Evolutionary conservation across 192 early-diverging fungal genomes (phyloP).

Genomic region (Obelidium mucronatum): DNA sequence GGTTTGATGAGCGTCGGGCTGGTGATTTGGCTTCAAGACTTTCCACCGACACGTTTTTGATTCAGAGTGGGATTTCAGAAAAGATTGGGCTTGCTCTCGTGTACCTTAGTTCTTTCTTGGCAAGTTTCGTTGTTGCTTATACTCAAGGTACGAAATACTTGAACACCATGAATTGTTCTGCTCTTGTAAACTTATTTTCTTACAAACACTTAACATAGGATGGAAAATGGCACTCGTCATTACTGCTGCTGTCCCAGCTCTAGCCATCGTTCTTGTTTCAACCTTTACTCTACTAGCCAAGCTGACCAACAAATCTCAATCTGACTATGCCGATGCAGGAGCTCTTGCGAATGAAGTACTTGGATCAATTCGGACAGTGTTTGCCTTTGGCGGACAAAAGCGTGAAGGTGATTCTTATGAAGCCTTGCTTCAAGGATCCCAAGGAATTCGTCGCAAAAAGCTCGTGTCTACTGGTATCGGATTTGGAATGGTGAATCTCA

Average conservation of each 20-base stretch:
- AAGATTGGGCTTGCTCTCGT: conserved; percentile 57
- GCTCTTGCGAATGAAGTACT: conserved; percentile 81
- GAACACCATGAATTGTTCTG: background rate
- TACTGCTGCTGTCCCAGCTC: conserved; percentile 70
- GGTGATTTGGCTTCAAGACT: conserved; percentile 54
- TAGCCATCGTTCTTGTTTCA: conserved; percentile 58
- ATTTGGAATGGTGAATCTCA: conserved; percentile 77
- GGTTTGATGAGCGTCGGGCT: conserved; percentile 47
- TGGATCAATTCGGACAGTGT: conserved; percentile 80
- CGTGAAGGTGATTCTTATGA: conserved; percentile 70
- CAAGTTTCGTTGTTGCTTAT: conserved; percentile 35
- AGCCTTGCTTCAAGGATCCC: conserved; percentile 62
- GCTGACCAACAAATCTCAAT: conserved; percentile 56
- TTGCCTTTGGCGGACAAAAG: conserved; percentile 77
- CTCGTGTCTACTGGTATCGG: conserved; percentile 65
- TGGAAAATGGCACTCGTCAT: conserved; percentile 83
- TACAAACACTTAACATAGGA: conserved; percentile 46
- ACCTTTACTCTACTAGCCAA: conserved; percentile 23
- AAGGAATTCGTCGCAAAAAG: conserved; percentile 64
- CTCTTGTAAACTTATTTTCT: background rate
- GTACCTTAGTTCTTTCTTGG: conserved; percentile 35
- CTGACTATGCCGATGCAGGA: conserved; percentile 78
- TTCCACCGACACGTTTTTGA: conserved; percentile 45
- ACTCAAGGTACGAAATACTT: conserved; percentile 3
- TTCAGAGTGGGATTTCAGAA: conserved; percentile 59